Base-by-base conservation (phyloP, 768 basidiomycete genomes). In the Serendipita sp. region DNA sequence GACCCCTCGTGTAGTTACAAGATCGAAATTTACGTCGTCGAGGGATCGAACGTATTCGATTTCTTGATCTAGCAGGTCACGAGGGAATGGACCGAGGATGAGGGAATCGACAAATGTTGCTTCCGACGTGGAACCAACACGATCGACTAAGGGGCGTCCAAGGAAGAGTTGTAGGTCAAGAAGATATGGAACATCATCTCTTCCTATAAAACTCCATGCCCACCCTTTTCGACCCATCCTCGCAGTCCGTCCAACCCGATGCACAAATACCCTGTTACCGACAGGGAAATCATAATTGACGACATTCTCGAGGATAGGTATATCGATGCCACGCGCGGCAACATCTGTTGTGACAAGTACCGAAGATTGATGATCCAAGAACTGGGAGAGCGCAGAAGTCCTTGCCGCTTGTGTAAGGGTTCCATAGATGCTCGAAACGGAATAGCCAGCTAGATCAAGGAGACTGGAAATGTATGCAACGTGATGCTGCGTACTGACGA, bases 241-340 rank as follows among this genome's bases (percentile, higher is more conserved):
- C 3, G 96, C 96, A 3, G 96, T 97, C 66, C 96, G 84, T 53
- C 96, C 96, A 28, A 98, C 95, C 65, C 96, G 89, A 74, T 99
- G 96, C 0, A 99, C 86, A 69, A 97, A 99, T 10, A 96, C 85
- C 65, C 94, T 79, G 1, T 92, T 84, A 28, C 94, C 92, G 66
- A 92, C 88, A 0, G 96, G 96, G 69, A 99, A 97, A 70, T 99
- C 96, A 73, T 94, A 99, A 74, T 99, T 99, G 73, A 99, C 79
- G 38, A 99, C 96, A 71, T 98, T 90, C 72, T 94, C 92, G 67
- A 99, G 81, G 45, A 97, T 81, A 3, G 96, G 96, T 38, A 99
- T 94, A 75, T 99, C 96, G 69, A 99, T 92, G 70, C 96, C 96
- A 68, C 96, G 88, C 13, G 96, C 96, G 18, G 96, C 96, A 45